phyloP scores from a whole-genome alignment of 441 rosid species.

The Erodium chrysanthum region DNA sequence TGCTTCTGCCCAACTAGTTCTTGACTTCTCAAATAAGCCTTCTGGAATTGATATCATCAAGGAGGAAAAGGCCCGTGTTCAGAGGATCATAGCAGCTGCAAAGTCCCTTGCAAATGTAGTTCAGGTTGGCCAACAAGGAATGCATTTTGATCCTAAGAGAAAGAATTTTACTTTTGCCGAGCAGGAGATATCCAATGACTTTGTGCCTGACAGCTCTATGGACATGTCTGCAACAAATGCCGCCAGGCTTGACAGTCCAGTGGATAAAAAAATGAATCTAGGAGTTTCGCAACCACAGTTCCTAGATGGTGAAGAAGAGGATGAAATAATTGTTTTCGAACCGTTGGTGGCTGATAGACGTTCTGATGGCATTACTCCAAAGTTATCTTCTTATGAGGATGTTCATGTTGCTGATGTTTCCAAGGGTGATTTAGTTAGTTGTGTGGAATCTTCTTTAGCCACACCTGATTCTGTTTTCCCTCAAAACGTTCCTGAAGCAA shows the following conservation, averaged over 20 bases:
- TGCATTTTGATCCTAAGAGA: constrained; percentile 10
- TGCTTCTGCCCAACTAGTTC: constrained; percentile 16
- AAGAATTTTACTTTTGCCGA: constrained; percentile 12
- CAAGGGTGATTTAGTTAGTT: not conserved
- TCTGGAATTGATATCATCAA: constrained; percentile 7
- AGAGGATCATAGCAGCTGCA: constrained; percentile 17
- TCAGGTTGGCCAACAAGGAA: not conserved
- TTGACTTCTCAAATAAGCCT: constrained; percentile 16
- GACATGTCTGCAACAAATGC: constrained; percentile 4
- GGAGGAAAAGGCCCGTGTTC: constrained; percentile 17
- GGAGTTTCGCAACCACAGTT: not conserved
- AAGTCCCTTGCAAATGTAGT: constrained; percentile 13
- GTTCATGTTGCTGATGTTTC: not conserved
- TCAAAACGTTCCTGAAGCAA: not conserved
- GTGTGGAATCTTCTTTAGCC: not conserved
- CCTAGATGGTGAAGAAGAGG: constrained; percentile 19
- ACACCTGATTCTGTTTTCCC: constrained; percentile 5
- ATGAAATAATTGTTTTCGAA: constrained; percentile 17
- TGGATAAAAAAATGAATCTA: not conserved
- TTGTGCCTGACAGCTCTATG: not conserved
- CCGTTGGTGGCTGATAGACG: constrained; percentile 7
- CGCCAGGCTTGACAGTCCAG: not conserved
- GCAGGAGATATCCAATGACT: constrained; percentile 2
- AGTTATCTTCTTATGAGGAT: not conserved
- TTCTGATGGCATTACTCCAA: not conserved